phyloP scores from a whole-genome alignment of 768 basidiomycete genomes.

The Serendipita indica region DNA sequence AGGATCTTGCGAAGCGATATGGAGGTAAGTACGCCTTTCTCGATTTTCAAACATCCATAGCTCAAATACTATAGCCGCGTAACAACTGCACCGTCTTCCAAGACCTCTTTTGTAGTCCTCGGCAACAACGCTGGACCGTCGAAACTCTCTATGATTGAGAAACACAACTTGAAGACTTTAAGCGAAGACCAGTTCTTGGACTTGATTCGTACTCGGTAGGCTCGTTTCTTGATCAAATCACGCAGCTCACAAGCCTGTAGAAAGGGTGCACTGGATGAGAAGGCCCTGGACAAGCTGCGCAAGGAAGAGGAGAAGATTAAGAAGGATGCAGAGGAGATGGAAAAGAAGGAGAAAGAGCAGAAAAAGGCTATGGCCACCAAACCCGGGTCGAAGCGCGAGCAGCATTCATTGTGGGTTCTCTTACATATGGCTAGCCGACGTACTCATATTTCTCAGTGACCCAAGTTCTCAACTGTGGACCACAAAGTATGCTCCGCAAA shows the following conservation, averaged over 20 bases:
- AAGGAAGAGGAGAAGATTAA: slow-evolving; percentile 68
- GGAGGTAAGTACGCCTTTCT: slow-evolving; percentile 49
- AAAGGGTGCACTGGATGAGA: slow-evolving; percentile 45
- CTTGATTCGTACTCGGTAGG: slow-evolving; percentile 61
- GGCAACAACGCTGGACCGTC: slow-evolving; percentile 78
- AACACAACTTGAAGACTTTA: slow-evolving; percentile 58
- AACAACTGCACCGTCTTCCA: slow-evolving; percentile 72
- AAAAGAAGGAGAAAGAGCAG: slow-evolving; percentile 48
- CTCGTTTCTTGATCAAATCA: slow-evolving; percentile 19
- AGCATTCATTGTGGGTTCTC: slow-evolving; percentile 16
- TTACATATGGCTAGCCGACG: slow-evolving; percentile 15
- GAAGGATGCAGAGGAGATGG: slow-evolving; percentile 62
- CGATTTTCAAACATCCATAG: neutral
- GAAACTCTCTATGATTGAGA: slow-evolving; percentile 78
- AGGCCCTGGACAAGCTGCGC: slow-evolving; percentile 63
- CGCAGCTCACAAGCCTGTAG: slow-evolving; percentile 14
- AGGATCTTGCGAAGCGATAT: slow-evolving; percentile 80
- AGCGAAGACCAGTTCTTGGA: slow-evolving; percentile 78
- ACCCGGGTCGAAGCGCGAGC: slow-evolving; percentile 14
- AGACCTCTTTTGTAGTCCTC: slow-evolving; percentile 78
- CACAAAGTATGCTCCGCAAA: slow-evolving; percentile 80
- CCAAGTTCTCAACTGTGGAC: slow-evolving; percentile 72
- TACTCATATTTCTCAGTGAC: slow-evolving; percentile 29
- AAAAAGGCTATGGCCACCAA: slow-evolving; percentile 21
- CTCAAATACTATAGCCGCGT: slow-evolving; percentile 46